Percentiles rank a stretch among this genome's conserved stretches.
These are phyloP conservation scores for Brettanomyces sp. DNA, from an alignment of 805 yeast species.

Conservation along the genomic window DNA sequence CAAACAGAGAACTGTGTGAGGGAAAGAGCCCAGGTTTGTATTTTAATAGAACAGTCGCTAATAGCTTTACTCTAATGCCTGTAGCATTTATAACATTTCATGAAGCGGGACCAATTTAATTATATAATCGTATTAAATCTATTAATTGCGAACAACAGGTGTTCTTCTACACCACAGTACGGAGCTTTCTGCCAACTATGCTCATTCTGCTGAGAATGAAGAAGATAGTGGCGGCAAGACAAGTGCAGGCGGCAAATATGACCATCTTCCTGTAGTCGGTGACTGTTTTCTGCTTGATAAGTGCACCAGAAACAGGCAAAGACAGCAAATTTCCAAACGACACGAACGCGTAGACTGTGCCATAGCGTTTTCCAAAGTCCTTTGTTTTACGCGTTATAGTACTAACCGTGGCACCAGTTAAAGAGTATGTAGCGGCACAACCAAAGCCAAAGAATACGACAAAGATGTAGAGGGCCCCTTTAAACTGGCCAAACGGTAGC, in stretches of 20 bases:
- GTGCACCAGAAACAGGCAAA: conserved; percentile 40
- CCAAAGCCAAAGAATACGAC: conserved; percentile 44
- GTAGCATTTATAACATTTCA: too few relatives aligned
- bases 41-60: too few relatives aligned
- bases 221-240: conserved; percentile 24
- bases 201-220: conserved; percentile 36
- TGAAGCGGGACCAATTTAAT: too few relatives aligned
- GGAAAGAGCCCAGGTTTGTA: too few relatives aligned
- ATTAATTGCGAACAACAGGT: neutral
- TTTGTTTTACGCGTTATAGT: conserved; percentile 46
- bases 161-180: conserved; percentile 5
- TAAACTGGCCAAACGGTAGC: conserved; percentile 19
- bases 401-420: conserved; percentile 53
- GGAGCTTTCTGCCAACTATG: conserved; percentile 33
- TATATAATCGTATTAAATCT: too few relatives aligned
- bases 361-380: conserved; percentile 59
- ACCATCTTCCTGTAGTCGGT: conserved; percentile 16
- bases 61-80: too few relatives aligned
- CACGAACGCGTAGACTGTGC: conserved; percentile 49
- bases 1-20: conserved; percentile 26
- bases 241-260: conserved; percentile 15
- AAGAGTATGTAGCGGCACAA: conserved; percentile 45
- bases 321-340: conserved; percentile 39
- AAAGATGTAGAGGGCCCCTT: conserved; percentile 37
- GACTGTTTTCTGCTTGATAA: conserved; percentile 25